phyloP scores from a whole-genome alignment of 2,329 filamentous ascomycete species.

The Ascomycota sp. region DNA sequence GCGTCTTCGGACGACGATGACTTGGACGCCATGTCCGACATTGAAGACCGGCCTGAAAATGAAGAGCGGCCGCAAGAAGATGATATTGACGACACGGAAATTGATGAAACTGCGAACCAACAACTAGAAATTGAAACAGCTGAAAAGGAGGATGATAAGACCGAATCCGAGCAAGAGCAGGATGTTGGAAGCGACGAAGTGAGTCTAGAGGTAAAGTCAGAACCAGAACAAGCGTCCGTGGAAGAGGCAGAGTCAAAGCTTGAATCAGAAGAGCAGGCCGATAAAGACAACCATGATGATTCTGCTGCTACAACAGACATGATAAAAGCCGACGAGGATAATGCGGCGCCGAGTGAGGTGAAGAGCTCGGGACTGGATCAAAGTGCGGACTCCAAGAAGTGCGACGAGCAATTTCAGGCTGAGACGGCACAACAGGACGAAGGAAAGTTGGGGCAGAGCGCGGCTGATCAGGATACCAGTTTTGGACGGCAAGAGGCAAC shows the following conservation, averaged over 20 bases:
- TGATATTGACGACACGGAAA: constrained; percentile 14
- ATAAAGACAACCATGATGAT: constrained; percentile 19
- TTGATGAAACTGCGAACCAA: constrained; percentile 15
- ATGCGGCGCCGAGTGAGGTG: constrained; percentile 38
- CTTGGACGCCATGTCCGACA: constrained; percentile 33
- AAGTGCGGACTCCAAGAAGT: constrained; percentile 38
- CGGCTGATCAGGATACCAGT: constrained; percentile 38
- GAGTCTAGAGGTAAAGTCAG: constrained; percentile 19
- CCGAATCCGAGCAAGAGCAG: constrained; percentile 30
- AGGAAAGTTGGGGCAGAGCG: constrained; percentile 41
- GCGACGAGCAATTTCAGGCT: constrained; percentile 35
- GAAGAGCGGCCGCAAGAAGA: constrained; percentile 17
- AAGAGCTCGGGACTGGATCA: constrained; percentile 43
- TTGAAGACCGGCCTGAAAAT: constrained; percentile 19
- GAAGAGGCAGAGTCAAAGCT: constrained; percentile 1
- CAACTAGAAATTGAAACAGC: constrained; percentile 15
- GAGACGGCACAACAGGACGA: constrained; percentile 42
- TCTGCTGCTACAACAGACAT: constrained; percentile 20
- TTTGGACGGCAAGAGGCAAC: constrained; percentile 38
- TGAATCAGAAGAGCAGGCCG: constrained; percentile 1
- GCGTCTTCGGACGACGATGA: constrained; percentile 32
- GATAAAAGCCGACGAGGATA: constrained; percentile 32
- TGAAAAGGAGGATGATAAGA: constrained; percentile 33
- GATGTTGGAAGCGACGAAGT: constrained; percentile 25
- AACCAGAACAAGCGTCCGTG: constrained; percentile 5